Percentiles rank a stretch among this genome's conserved stretches.
Conservation (phyloP, 2,329 filamentous ascomycete genomes). For the Exophiala sideris region DNA sequence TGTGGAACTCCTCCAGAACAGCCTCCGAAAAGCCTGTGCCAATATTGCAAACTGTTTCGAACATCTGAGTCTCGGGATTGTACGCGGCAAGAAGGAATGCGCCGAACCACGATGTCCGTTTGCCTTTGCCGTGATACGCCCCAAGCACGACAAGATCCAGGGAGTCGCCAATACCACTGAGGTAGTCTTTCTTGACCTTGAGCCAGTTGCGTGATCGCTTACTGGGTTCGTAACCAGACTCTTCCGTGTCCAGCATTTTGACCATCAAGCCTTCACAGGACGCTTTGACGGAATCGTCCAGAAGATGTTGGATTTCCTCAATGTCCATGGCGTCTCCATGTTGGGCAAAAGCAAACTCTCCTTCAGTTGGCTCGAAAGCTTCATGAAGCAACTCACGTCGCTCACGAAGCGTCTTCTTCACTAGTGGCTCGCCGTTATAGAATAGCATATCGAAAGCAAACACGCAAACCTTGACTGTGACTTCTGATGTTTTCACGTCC, state of each 20-base stretch:
- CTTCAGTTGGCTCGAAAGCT: conserved; percentile 74
- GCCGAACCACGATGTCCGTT: conserved; percentile 92
- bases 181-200: conserved; percentile 99
- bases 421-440: conserved; percentile 83
- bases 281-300: conserved; percentile 93
- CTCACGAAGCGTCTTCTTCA: conserved; percentile 81
- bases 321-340: conserved; percentile 82
- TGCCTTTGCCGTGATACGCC: conserved; percentile 90
- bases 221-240: conserved; percentile 93
- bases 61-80: conserved; percentile 73
- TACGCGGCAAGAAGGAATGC: conserved; percentile 95
- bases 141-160: conserved; percentile 94
- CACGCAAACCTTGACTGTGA: conserved; percentile 94
- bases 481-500: conserved; percentile 90
- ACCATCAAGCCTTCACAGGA: conserved; percentile 98
- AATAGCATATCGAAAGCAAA: conserved; percentile 96
- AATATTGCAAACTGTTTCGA: conserved; percentile 97
- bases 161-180: conserved; percentile 88
- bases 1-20: conserved; percentile 83
- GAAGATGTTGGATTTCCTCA: conserved; percentile 85
- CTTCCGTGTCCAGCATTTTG: conserved; percentile 93
- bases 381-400: conserved; percentile 70
- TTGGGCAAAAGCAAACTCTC: conserved; percentile 88
- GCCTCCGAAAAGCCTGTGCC: conserved; percentile 95
- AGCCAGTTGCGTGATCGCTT: conserved; percentile 98